Evolutionary conservation across 176 grass and related monocot species (phyloP).

Genomic region (Dactylis glomerata): DNA sequence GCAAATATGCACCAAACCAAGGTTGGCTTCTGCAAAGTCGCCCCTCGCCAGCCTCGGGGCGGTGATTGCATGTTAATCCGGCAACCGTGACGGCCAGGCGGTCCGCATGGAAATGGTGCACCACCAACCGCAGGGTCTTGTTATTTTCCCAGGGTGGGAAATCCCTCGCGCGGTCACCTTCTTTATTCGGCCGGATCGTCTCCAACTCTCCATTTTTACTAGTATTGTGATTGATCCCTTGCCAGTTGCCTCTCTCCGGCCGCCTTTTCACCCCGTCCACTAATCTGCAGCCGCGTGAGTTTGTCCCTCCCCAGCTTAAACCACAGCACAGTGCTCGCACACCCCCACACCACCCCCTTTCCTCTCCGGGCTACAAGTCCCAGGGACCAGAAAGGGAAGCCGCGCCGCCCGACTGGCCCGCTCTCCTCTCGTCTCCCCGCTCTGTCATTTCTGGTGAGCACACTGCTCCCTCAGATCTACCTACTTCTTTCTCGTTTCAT

Average conservation of each 20-base stretch:
- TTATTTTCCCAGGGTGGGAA: constrained; percentile 25
- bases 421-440: background rate
- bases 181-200: constrained; percentile 29
- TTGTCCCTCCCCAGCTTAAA: background rate
- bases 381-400: constrained; percentile 14
- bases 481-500: background rate
- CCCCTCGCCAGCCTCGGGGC: no score
- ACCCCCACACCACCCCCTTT: background rate
- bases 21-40: no score
- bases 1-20: no score
- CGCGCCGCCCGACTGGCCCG: background rate
- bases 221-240: no score
- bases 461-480: constrained; percentile 30
- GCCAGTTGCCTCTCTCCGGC: background rate
- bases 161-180: background rate
- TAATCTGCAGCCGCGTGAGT: background rate
- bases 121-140: no score
- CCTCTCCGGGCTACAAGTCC: background rate
- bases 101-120: no score
- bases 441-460: constrained; percentile 44
- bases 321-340: background rate
- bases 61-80: no score
- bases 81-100: no score
- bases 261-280: background rate
- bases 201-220: background rate